Conservation (phyloP, 306 rosid genomes). For the Pterocarpus macrocarpus region DNA sequence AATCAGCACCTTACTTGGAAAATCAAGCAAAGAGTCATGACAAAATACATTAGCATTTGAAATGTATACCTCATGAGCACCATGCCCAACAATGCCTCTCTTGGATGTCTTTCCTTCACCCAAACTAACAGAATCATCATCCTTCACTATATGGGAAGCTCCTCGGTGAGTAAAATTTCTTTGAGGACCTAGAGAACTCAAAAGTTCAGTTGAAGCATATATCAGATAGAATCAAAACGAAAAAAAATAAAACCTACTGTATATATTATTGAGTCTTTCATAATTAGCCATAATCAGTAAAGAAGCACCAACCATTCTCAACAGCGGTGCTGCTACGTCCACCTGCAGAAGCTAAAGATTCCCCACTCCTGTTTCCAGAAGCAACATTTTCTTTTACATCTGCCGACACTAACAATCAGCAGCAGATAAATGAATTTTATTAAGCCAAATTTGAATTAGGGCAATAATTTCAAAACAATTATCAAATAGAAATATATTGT, state of each 20-base stretch:
- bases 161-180: constrained; percentile 80
- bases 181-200: constrained; percentile 64
- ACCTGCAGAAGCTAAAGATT: constrained; percentile 57
- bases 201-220: constrained; percentile 21
- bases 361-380: constrained; percentile 64
- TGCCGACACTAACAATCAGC: constrained; percentile 44
- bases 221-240: constrained; percentile 28
- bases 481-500: constrained; percentile 10
- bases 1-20: constrained; percentile 31
- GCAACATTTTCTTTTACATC: constrained; percentile 59
- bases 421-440: constrained; percentile 28
- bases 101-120: constrained; percentile 82
- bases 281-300: constrained; percentile 28
- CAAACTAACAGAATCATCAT: constrained; percentile 64
- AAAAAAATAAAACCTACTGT: not conserved
- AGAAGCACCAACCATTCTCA: constrained; percentile 65
- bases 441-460: constrained; percentile 31
- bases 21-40: constrained; percentile 33
- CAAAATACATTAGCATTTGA: constrained; percentile 34
- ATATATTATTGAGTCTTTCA: not conserved
- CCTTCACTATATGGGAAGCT: constrained; percentile 64
- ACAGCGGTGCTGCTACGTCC: constrained; percentile 63
- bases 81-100: constrained; percentile 69
- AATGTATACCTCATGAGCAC: constrained; percentile 76
- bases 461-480: constrained; percentile 22